Conservation (phyloP, 257 asterid genomes). For the Solanum peruvianum region DNA sequence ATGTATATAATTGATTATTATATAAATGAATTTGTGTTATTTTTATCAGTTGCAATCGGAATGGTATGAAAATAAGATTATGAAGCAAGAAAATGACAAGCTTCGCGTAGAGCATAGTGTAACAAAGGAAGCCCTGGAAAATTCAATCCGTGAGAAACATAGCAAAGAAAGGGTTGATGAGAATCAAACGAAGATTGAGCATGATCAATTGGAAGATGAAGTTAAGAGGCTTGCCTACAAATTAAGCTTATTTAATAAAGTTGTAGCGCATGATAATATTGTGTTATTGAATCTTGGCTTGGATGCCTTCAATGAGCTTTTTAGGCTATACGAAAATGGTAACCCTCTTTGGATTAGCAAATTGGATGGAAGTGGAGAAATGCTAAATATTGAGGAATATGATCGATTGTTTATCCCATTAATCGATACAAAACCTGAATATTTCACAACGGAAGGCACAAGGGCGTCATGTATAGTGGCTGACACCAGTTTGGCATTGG, state of each 20-base stretch:
- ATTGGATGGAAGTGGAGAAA: constrained; percentile 2
- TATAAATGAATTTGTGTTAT: background rate
- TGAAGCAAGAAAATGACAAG: constrained; percentile 63
- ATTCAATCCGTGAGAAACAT: constrained; percentile 36
- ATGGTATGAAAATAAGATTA: constrained; percentile 47
- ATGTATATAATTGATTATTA: background rate
- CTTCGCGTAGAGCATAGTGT: constrained; percentile 54
- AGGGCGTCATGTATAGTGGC: background rate
- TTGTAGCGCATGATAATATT: background rate
- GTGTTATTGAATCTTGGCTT: background rate
- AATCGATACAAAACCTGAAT: constrained; percentile 33
- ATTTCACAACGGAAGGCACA: constrained; percentile 3
- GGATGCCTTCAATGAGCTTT: background rate
- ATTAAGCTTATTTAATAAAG: background rate
- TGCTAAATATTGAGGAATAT: constrained; percentile 57
- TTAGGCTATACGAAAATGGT: background rate
- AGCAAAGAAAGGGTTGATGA: constrained; percentile 55
- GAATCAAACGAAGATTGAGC: constrained; percentile 51
- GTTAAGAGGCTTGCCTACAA: constrained; percentile 35
- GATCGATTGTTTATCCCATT: constrained; percentile 36
- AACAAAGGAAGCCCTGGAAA: constrained; percentile 48
- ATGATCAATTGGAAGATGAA: constrained; percentile 55
- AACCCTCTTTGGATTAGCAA: background rate
- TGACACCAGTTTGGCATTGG: constrained; percentile 24
- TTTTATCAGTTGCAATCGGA: constrained; percentile 48